Base-by-base conservation (phyloP, 495 filamentous ascomycete genomes). In the Trichoderma virens region DNA sequence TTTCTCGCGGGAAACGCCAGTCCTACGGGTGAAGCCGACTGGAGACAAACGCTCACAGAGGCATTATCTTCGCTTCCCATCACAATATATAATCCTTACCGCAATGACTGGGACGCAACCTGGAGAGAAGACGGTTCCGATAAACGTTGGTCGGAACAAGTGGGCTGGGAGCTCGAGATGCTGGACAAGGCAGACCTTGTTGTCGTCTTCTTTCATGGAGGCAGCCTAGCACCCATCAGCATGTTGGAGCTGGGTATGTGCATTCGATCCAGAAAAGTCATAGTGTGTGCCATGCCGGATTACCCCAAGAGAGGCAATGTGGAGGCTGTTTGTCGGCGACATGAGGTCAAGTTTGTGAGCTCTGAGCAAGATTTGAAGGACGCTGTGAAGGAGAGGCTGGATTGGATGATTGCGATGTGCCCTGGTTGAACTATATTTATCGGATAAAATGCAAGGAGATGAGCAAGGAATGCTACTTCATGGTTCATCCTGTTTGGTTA, bases 121-220 rank as follows among this genome's bases (percentile, higher is more conserved):
- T 84, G 82, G 81, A 64, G 30, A 2, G 76, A 84, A 60, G 78
- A 83, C 23, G 71, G 78, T 27, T 60, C 69, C 0, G 79, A 75
- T 62, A 43, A 63, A 0, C 77, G 74, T 0, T 87, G 82, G 66
- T 68, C 70, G 1, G 70, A 80, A 65, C 85, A 88, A 69, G 82
- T 85, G 0, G 72, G 79, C 41, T 87, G 84, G 84, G 84, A 88
- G 72, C 73, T 87, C 11, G 75, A 82, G 23, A 82, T 75, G 70
- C 78, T 82, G 63, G 80, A 83, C 45, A 62, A 51, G 0, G 82
- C 80, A 7, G 79, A 83, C 64, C 62, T 86, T 20, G 74, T 87
- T 7, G 80, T 81, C 8, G 64, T 88, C 31, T 86, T 80, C 68
- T 86, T 85, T 56, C 78, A 83, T 39, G 72, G 76, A 0, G 69